A percentile compares a stretch with the other conserved stretches of the same genome.
These are phyloP conservation scores for Eucalyptus marginata DNA, from an alignment of 345 rosid genomes.

Conservation along the genomic window DNA sequence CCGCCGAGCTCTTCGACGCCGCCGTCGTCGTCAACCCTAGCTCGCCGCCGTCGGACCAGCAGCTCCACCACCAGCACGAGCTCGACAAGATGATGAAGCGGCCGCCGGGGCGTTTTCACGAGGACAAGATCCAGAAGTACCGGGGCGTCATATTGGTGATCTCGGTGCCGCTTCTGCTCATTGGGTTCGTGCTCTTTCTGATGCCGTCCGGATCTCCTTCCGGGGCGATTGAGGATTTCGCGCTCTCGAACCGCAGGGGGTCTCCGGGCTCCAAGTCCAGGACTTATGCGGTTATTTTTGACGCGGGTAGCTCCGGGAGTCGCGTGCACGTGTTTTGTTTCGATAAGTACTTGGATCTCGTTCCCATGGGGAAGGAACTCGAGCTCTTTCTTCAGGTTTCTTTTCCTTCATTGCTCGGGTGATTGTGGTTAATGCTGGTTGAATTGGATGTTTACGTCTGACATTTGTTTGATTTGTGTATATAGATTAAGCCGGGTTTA, in stretches of 20 bases:
- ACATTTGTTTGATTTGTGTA: neutral
- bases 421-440: neutral
- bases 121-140: slow-evolving; percentile 73
- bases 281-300: slow-evolving; percentile 74
- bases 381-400: slow-evolving; percentile 53
- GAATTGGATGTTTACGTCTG: neutral
- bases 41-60: slow-evolving; percentile 10
- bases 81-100: slow-evolving; percentile 55
- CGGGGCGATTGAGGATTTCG: slow-evolving; percentile 29
- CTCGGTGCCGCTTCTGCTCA: slow-evolving; percentile 52
- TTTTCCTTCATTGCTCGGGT: neutral
- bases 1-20: slow-evolving; percentile 34
- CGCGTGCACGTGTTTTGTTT: slow-evolving; percentile 93
- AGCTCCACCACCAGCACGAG: slow-evolving; percentile 10
- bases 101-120: slow-evolving; percentile 25
- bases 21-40: slow-evolving; percentile 1
- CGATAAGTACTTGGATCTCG: slow-evolving; percentile 81
- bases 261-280: slow-evolving; percentile 22
- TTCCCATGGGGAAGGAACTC: slow-evolving; percentile 74
- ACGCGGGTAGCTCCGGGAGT: slow-evolving; percentile 97
- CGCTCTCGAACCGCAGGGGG: slow-evolving; percentile 28
- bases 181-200: slow-evolving; percentile 43
- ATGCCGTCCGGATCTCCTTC: slow-evolving; percentile 45
- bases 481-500: slow-evolving; percentile 76
- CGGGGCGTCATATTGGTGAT: slow-evolving; percentile 51